Base-by-base conservation (phyloP, 192 early-diverging fungal genomes). In the Irineochytrium annulatum region DNA sequence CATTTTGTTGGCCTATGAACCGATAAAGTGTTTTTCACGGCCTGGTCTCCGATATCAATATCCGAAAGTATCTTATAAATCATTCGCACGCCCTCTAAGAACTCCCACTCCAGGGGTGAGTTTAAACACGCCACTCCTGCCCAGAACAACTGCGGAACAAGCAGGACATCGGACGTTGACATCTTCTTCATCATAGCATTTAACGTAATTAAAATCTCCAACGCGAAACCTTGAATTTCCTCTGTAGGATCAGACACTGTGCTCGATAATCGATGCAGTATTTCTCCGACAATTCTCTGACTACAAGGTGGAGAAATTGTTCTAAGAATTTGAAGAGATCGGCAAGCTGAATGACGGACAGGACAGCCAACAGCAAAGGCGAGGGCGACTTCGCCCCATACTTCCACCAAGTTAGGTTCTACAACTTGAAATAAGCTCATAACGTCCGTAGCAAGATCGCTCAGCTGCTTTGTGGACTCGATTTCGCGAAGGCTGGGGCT, bases 111-210 rank as follows among this genome's bases (percentile, higher is more conserved):
- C 61, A 89, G 79, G 0, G 85, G 82, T 2, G 81, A 86, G 39
- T 86, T 76, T 20, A 93, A 54, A 37, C 82, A 82, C 2, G 91
- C 88, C 28, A 91, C 79, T 0, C 73, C 77, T 0, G 85, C 81
- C 91, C 91, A 94, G 66, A 93, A 89, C 16, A 94, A 66, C 53
- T 91, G 88, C 17, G 91, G 89, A 48, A 88, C 87, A 31, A 79
- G 73, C 22, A 83, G 64, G 43, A 89, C 75, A 14, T 82, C 64
- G 19, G 72, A 63, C 4, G 52, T 32, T 34, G 77, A 77, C 37
- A 94, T 74, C 0, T 66, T 60, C 31, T 80, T 72, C 6, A 89
- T 69, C 5, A 91, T 82, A 16, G 79, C 62, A 30, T 80, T 76
- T 6, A 94, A 52, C 0, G 91, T 88, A 0, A 81, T 65, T 5